Percentiles rank a stretch among this genome's conserved stretches.
Evolutionary conservation across 129 eudicot genomes (phyloP).

Genomic region (Saussurea involucrata): DNA sequence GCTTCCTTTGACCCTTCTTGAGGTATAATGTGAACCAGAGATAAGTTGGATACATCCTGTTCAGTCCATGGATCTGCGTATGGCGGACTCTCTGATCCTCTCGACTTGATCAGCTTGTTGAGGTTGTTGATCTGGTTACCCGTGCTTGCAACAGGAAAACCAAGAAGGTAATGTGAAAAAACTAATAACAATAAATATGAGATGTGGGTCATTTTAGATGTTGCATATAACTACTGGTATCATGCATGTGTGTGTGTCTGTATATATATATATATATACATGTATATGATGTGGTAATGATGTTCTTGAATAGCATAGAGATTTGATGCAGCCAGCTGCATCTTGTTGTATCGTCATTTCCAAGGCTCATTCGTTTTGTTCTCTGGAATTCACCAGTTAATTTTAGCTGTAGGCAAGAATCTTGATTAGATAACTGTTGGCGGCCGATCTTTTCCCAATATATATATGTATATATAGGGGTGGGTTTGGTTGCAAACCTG

Average conservation of each 20-base stretch:
- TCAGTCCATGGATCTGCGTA: conserved; percentile 6
- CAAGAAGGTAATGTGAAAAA: not conserved
- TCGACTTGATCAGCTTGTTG: conserved; percentile 19
- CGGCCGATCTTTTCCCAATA: too few relatives aligned
- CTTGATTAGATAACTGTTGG: not conserved
- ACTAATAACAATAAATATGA: conserved; percentile 7
- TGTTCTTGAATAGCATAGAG: not conserved
- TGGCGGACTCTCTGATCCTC: conserved; percentile 18
- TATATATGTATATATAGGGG: too few relatives aligned
- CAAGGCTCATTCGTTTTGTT: conserved; percentile 3
- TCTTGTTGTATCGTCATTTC: conserved; percentile 19
- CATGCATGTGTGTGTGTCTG: not conserved
- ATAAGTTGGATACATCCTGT: conserved; percentile 14
- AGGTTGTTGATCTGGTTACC: conserved; percentile 27
- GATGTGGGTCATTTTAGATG: conserved; percentile 3
- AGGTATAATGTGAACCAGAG: conserved; percentile 15
- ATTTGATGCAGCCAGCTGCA: not conserved
- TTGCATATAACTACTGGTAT: not conserved
- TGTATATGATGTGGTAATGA: not conserved
- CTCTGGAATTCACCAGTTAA: conserved; percentile 1
- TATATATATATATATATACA: not conserved
- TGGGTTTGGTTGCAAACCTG: too few relatives aligned
- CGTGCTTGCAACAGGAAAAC: conserved; percentile 16
- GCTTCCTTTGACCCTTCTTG: conserved; percentile 41
- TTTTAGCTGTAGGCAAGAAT: not conserved